A percentile compares a stretch with the other conserved stretches of the same genome.
phyloP scores from a whole-genome alignment of 2,329 filamentous ascomycete species.

The Cladosporium austrohemisphaericum region DNA sequence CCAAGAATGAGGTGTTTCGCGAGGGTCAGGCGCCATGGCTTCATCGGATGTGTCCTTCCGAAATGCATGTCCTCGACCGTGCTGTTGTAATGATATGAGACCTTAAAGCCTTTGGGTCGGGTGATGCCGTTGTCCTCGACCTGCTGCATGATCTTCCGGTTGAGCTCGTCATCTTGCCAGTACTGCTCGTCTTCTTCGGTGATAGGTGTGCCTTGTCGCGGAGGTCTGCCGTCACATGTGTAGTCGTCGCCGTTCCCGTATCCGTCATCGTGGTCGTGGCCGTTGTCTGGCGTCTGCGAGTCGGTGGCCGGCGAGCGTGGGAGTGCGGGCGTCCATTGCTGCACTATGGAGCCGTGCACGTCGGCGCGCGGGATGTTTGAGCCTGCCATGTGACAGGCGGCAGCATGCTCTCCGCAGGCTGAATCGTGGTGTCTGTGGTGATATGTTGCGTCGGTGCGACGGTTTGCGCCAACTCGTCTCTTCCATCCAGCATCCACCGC shows the following conservation, averaged over 20 bases:
- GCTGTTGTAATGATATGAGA: slow-evolving; percentile 92
- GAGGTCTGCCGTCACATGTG: slow-evolving; percentile 8
- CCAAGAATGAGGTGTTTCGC: slow-evolving; percentile 90
- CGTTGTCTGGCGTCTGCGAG: slow-evolving; percentile 17
- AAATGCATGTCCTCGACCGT: slow-evolving; percentile 95
- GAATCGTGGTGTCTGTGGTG: not conserved
- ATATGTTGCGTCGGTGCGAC: not conserved
- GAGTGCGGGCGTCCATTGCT: slow-evolving; percentile 23
- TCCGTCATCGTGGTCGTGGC: slow-evolving; percentile 10
- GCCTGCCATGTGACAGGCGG: slow-evolving; percentile 22
- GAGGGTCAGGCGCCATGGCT: slow-evolving; percentile 92
- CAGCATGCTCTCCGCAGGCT: slow-evolving; percentile 17
- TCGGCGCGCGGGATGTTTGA: slow-evolving; percentile 24
- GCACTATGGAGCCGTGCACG: slow-evolving; percentile 28
- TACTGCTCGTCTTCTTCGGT: slow-evolving; percentile 44
- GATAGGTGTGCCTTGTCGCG: slow-evolving; percentile 25
- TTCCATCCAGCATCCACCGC: not conserved
- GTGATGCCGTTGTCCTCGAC: slow-evolving; percentile 63
- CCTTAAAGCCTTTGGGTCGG: slow-evolving; percentile 76
- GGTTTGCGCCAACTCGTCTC: slow-evolving; percentile 2
- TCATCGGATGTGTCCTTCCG: slow-evolving; percentile 94
- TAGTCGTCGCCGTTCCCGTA: slow-evolving; percentile 14
- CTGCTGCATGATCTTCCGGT: slow-evolving; percentile 49
- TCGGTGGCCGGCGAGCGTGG: slow-evolving; percentile 18
- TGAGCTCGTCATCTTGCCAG: slow-evolving; percentile 34